Evolutionary conservation across 805 yeast species (phyloP).

Genomic region (Huiozyma naganishii): DNA sequence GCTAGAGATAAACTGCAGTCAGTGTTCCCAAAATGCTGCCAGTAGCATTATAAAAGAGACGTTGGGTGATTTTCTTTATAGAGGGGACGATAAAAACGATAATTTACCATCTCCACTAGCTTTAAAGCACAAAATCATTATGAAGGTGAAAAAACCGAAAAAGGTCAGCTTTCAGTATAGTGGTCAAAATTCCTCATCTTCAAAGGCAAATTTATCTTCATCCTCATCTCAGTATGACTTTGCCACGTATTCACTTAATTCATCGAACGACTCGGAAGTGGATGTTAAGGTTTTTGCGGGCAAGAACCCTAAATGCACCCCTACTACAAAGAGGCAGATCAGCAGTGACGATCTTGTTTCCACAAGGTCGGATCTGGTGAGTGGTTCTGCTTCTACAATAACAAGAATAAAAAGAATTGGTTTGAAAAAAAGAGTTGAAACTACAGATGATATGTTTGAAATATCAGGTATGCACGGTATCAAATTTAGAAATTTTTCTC

Average conservation of each 20-base stretch:
- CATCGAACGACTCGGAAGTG: constrained; percentile 24
- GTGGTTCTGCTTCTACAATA: constrained; percentile 2
- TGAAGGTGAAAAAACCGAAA: constrained; percentile 63
- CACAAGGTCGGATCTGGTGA: neutral
- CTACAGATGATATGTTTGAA: constrained; percentile 15
- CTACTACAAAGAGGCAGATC: neutral
- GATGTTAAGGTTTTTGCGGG: constrained; percentile 7
- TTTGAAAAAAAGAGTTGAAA: constrained; percentile 16
- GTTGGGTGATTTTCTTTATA: constrained; percentile 49
- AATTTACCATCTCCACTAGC: constrained; percentile 63
- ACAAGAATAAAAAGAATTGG: constrained; percentile 27
- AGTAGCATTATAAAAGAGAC: constrained; percentile 41
- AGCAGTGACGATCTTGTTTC: neutral
- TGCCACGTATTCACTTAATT: constrained; percentile 26
- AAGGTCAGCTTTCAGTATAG: neutral
- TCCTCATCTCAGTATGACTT: constrained; percentile 9
- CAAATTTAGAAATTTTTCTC: constrained; percentile 70
- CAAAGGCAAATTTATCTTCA: neutral
- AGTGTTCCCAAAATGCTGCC: constrained; percentile 54
- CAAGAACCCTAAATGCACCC: neutral
- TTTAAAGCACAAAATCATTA: constrained; percentile 56
- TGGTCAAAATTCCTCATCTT: neutral
- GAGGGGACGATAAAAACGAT: constrained; percentile 9
- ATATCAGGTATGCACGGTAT: constrained; percentile 45
- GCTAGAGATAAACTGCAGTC: constrained; percentile 71